Evolutionary conservation across 495 filamentous ascomycete genomes (phyloP), one percentile per base, ranked within the genome.

Genomic region (Podospora tetraspora): DNA sequence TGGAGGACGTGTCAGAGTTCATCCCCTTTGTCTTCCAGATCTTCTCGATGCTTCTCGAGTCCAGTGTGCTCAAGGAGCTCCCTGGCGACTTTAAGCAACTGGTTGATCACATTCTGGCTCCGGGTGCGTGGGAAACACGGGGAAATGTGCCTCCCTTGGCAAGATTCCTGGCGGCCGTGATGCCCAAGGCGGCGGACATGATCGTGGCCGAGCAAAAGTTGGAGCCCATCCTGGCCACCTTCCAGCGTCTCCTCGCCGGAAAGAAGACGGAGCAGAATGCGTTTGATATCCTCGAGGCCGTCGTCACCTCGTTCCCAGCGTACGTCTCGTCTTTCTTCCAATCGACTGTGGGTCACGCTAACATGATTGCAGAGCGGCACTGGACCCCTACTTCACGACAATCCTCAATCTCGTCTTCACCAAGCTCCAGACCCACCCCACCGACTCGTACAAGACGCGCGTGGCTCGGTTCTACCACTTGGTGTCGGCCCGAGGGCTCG

Each of bases 11-110:
- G 60, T 86, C 91, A 75, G 96, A 99, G 80, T 99, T 98, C 77
- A 89, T 91, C 70, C 96, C 95, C 12, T 99, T 97, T 72, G 88
- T 98, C 57, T 97, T 99, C 82, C 96, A 98, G 79, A 86, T 99
- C 29, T 92, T 97, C 66, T 90, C 93, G 4, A 90, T 93, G 22
- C 86, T 98, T 37, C 86, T 98, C 3, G 93, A 97, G 79, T 84
- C 89, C 29, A 92, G 94, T 70, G 88, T 91, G 3, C 83, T 90
- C 7, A 89, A 83, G 8, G 82, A 88, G 16, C 81, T 98, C 19
- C 88, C 93, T 0, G 84, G 87, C 9, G 89, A 89, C 70, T 97
- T 94, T 79, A 87, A 92, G 72, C 83, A 85, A 10, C 80, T 99
- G 37, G 85, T 97, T 59, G 80, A 83, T 2, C 88, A 89, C 19